Percentiles rank a stretch among this genome's conserved stretches.
Conservation (phyloP, 2,329 filamentous ascomycete species). For the Sphaerulina populicola region DNA sequence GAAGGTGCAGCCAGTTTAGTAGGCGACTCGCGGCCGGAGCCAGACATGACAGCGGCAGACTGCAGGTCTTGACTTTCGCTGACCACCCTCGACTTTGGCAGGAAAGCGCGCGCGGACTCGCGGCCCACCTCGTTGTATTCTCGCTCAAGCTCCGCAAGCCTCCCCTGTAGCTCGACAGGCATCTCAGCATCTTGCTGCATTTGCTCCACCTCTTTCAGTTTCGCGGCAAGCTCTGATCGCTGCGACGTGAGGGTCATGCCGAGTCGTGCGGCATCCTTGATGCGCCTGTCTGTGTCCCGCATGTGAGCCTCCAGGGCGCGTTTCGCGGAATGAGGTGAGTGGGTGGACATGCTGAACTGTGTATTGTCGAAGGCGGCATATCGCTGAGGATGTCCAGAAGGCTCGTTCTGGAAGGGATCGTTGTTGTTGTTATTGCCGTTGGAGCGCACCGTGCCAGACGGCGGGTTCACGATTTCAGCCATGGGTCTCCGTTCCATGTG, state of each 20-base stretch:
- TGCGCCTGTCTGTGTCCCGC: conserved; percentile 79
- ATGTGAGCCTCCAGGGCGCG: conserved; percentile 85
- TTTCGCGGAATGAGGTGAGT: conserved; percentile 79
- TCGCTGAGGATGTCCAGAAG: conserved; percentile 47
- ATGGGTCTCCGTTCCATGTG: conserved; percentile 26
- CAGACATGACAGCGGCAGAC: conserved; percentile 55
- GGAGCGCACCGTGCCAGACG: conserved; percentile 36
- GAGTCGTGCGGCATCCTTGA: conserved; percentile 83
- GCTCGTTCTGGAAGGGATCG: conserved; percentile 41
- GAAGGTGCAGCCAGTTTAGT: conserved; percentile 75
- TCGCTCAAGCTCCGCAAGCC: conserved; percentile 77
- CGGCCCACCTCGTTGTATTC: conserved; percentile 91
- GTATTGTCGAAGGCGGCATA: conserved; percentile 72
- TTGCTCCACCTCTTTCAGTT: conserved; percentile 75
- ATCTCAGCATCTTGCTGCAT: conserved; percentile 59
- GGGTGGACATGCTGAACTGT: conserved; percentile 64
- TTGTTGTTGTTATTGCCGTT: conserved; percentile 20
- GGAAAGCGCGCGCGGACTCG: conserved; percentile 79
- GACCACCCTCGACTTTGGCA: conserved; percentile 56
- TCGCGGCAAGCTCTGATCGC: conserved; percentile 71
- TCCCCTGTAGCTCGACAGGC: conserved; percentile 70
- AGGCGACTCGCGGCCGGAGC: conserved; percentile 74
- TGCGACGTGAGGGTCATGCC: conserved; percentile 83
- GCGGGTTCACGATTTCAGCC: conserved; percentile 38
- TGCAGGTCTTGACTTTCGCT: conserved; percentile 23